Percentiles rank a stretch among this genome's conserved stretches.
Evolutionary conservation across 176 grass and related monocot genomes (phyloP).

Genomic region (Musa schizocarpa): DNA sequence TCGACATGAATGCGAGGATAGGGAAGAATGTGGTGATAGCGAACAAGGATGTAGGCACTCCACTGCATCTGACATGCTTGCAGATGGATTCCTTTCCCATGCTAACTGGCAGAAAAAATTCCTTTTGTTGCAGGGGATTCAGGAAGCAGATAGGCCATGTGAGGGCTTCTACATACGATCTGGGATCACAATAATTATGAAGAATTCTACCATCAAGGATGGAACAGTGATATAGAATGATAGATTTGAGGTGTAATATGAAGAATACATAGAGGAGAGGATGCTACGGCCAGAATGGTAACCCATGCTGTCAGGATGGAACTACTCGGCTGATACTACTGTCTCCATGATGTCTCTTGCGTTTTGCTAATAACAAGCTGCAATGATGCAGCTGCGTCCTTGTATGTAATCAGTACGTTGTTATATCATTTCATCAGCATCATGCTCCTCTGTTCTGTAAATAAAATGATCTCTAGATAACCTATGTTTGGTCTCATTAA

Average conservation of each 20-base stretch:
- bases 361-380: not conserved
- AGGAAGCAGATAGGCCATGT: conserved; percentile 45
- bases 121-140: conserved; percentile 36
- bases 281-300: too few species aligned
- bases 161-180: conserved; percentile 68
- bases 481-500: too few species aligned
- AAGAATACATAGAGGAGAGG: too few species aligned
- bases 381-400: not conserved
- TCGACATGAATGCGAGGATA: conserved; percentile 72
- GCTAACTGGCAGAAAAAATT: not conserved
- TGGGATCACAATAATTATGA: conserved; percentile 40
- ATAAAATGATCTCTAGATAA: not conserved
- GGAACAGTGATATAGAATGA: conserved; percentile 38
- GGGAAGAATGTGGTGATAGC: conserved; percentile 42
- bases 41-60: conserved; percentile 38
- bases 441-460: not conserved
- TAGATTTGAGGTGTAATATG: too few species aligned
- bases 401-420: not conserved
- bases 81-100: not conserved
- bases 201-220: conserved; percentile 62
- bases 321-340: too few species aligned
- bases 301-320: too few species aligned
- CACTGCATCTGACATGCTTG: not conserved
- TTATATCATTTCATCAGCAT: conserved; percentile 2
- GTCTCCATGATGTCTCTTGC: too few species aligned